phyloP scores from a whole-genome alignment of 352 stramenopile species.

The Phytophthora colocasiae region DNA sequence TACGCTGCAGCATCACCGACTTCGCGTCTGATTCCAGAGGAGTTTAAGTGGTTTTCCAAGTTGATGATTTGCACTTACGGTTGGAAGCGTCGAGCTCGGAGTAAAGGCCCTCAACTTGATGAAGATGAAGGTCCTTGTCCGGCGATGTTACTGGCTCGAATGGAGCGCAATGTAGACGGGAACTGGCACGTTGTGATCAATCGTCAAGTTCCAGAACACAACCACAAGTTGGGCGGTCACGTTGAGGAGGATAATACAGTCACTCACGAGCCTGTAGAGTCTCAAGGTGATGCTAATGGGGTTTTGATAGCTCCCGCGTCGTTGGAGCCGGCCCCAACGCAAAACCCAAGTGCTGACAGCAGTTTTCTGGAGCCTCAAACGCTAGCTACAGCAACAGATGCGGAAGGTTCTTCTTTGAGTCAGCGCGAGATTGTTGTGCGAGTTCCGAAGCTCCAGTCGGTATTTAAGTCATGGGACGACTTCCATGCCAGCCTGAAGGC shows the following conservation, averaged over 20 bases:
- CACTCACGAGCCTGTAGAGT: constrained; percentile 9
- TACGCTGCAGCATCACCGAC: constrained; percentile 32
- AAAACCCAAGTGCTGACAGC: constrained; percentile 9
- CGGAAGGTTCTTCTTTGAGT: background rate
- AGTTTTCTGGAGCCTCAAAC: constrained; percentile 20
- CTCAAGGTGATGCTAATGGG: constrained; percentile 5
- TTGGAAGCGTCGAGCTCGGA: constrained; percentile 72
- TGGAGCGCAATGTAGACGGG: constrained; percentile 71
- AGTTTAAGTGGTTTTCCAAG: constrained; percentile 80
- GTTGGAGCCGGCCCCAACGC: constrained; percentile 4
- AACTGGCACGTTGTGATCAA: constrained; percentile 76
- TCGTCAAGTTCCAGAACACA: constrained; percentile 71
- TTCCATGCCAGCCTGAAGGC: constrained; percentile 66
- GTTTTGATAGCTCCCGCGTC: constrained; percentile 5
- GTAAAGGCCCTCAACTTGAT: constrained; percentile 33
- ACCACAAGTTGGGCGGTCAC: constrained; percentile 47
- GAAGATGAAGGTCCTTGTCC: constrained; percentile 45
- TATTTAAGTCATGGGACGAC: constrained; percentile 74
- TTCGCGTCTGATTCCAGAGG: constrained; percentile 53
- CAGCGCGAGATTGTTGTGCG: constrained; percentile 63
- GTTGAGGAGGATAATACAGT: constrained; percentile 22
- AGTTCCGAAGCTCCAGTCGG: constrained; percentile 55
- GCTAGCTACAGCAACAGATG: constrained; percentile 6
- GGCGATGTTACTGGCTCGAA: constrained; percentile 72
- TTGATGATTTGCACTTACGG: constrained; percentile 79